Conservation (phyloP, 1,284 basidiomycete species). For the Cerioporus squamosus region DNA sequence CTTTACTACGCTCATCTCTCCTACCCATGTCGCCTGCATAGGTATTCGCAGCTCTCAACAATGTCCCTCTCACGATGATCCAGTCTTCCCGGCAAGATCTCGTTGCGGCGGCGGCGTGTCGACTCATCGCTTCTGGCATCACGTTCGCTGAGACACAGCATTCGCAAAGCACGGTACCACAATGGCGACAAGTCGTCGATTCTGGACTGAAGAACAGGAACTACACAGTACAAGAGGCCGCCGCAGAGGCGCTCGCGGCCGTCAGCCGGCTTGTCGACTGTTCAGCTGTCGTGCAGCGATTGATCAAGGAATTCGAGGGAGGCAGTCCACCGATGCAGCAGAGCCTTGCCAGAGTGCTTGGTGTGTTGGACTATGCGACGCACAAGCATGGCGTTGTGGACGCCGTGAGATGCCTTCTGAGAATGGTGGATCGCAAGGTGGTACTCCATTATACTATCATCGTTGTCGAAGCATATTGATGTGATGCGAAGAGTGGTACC, state of each 20-base stretch:
- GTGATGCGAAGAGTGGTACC: slow-evolving; percentile 27
- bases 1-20: background rate
- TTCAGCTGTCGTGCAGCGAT: slow-evolving; percentile 61
- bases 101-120: slow-evolving; percentile 76
- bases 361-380: slow-evolving; percentile 67
- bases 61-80: slow-evolving; percentile 61
- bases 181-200: slow-evolving; percentile 76
- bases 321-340: slow-evolving; percentile 70
- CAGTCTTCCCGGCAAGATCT: slow-evolving; percentile 75
- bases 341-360: slow-evolving; percentile 78
- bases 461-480: background rate
- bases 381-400: slow-evolving; percentile 55
- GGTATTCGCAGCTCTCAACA: slow-evolving; percentile 62
- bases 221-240: slow-evolving; percentile 73
- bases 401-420: slow-evolving; percentile 63
- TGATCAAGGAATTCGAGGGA: slow-evolving; percentile 68
- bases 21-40: slow-evolving; percentile 25
- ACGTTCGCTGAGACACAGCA: slow-evolving; percentile 57
- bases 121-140: slow-evolving; percentile 70
- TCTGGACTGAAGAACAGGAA: slow-evolving; percentile 74
- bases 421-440: slow-evolving; percentile 61
- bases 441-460: slow-evolving; percentile 10
- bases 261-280: slow-evolving; percentile 75
- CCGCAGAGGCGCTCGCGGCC: slow-evolving; percentile 64
- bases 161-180: slow-evolving; percentile 45